Evolutionary conservation across 306 rosid genomes (phyloP).

Genomic region (Acacia acuminata): DNA sequence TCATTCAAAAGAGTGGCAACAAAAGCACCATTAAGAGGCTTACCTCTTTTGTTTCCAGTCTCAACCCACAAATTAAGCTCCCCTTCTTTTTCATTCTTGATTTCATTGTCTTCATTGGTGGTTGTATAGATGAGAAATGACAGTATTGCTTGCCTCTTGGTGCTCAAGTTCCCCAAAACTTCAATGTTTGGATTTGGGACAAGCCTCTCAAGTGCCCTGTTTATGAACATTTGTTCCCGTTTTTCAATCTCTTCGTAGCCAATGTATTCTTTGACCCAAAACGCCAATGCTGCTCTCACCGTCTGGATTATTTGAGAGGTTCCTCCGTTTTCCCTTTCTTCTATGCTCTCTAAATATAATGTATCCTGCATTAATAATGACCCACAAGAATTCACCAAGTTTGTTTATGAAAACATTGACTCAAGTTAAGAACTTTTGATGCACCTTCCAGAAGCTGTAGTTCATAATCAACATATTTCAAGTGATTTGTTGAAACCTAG

Average conservation of each 20-base stretch:
- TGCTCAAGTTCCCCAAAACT: constrained; percentile 59
- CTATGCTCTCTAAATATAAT: constrained; percentile 62
- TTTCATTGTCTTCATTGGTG: constrained; percentile 30
- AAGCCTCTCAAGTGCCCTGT: constrained; percentile 63
- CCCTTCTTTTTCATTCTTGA: constrained; percentile 17
- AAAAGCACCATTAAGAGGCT: constrained; percentile 81
- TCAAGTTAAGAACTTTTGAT: not conserved
- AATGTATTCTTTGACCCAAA: constrained; percentile 85
- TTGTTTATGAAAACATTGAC: not conserved
- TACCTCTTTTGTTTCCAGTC: constrained; percentile 53
- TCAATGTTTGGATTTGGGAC: constrained; percentile 52
- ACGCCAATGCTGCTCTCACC: constrained; percentile 83
- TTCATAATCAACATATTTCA: not conserved
- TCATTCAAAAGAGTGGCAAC: constrained; percentile 79
- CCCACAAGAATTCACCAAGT: constrained; percentile 2
- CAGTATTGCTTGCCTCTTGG: constrained; percentile 67
- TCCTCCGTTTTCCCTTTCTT: constrained; percentile 86
- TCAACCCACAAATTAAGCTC: constrained; percentile 65
- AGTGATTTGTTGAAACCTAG: not conserved
- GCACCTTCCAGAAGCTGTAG: no score
- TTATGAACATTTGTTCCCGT: constrained; percentile 48
- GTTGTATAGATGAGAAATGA: constrained; percentile 72
- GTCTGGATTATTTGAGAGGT: constrained; percentile 88
- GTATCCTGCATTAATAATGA: constrained; percentile 65
- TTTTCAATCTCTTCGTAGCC: constrained; percentile 61